Evolutionary conservation across 805 yeast genomes (phyloP), one percentile per base, ranked within the genome.

Genomic region (Kluyveromyces dobzhanskii): DNA sequence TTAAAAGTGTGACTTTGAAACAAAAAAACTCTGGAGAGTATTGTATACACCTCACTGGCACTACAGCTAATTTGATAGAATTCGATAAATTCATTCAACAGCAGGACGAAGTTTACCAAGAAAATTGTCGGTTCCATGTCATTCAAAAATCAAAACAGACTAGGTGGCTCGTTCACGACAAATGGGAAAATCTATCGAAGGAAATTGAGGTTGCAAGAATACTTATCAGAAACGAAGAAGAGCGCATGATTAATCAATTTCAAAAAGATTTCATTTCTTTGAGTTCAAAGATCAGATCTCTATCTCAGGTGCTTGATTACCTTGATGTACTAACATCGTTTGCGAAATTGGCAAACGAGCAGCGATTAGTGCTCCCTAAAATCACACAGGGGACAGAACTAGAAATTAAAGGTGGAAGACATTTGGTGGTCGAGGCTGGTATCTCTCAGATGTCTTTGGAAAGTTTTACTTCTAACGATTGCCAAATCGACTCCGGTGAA

Each of bases 351-450:
- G 81, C 97, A 0, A 55, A 59, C n/a, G 95, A 85, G 47, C 73
- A 72, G 44, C 64, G 73, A 24, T 67, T 87, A 34, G 76, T 72
- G 0, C 63, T 85, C 38, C 98, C 98, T 0, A 62, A 49, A 8
- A 62, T 90, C 17, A 71, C 71, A 24, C 60, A 71, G 2, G 63
- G 73, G 2, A 63, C 68, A 0, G 61, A 54, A 14, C 64, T 81
- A 4, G 64, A 70, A 0, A 72, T 87, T 8, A 52, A 53, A 1
- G 72, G 67, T 1, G 97, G 97, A 0, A 66, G 96, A 23, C 97
- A 92, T 57, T 54, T 85, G 11, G 87, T 86, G 12, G 97, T 90
- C 2, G 97, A 90, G 53, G 74, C 78, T 25, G 85, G 85, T 1
- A 62, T 84, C 39, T 68, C 63, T 33, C 56, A 63, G 1, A 61